phyloP scores from a whole-genome alignment of 148 eudicot species.

The Diospyros kaki region DNA sequence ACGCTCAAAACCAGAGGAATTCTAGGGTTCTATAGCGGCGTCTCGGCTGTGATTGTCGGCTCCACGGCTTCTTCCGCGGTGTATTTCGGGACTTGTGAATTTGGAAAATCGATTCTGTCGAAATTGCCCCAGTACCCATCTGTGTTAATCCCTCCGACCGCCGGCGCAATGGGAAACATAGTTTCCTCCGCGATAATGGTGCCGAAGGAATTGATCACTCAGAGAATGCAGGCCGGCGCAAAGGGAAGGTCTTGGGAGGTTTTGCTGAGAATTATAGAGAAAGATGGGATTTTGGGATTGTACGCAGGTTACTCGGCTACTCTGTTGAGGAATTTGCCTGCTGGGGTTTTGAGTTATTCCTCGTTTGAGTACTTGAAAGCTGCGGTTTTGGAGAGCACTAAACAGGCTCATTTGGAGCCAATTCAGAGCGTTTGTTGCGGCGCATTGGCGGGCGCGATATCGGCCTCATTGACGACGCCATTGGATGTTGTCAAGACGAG shows the following conservation, averaged over 20 bases:
- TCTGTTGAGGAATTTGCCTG: slow-evolving; percentile 80
- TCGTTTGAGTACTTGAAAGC: slow-evolving; percentile 91
- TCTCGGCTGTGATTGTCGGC: slow-evolving; percentile 85
- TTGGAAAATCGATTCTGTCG: slow-evolving; percentile 72
- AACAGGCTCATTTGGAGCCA: slow-evolving; percentile 51
- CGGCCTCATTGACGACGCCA: slow-evolving; percentile 80
- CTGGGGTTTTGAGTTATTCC: slow-evolving; percentile 93
- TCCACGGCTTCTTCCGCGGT: slow-evolving; percentile 78
- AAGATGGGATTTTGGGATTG: slow-evolving; percentile 75
- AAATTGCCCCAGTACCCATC: slow-evolving; percentile 48
- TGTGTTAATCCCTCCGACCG: slow-evolving; percentile 71
- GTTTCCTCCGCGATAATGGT: slow-evolving; percentile 95
- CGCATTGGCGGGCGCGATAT: slow-evolving; percentile 88
- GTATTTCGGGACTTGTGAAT: slow-evolving; percentile 91
- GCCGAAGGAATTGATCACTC: slow-evolving; percentile 78
- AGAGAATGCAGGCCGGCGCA: slow-evolving; percentile 87
- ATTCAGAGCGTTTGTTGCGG: slow-evolving; percentile 82
- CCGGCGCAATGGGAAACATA: slow-evolving; percentile 91
- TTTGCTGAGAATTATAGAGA: slow-evolving; percentile 55
- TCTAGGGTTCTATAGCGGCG: slow-evolving; percentile 78
- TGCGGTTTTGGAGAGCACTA: slow-evolving; percentile 44
- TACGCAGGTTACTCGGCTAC: slow-evolving; percentile 93
- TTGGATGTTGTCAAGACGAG: slow-evolving; percentile 94
- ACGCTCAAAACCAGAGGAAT: slow-evolving; percentile 66
- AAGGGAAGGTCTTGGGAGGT: slow-evolving; percentile 94